phyloP scores from a whole-genome alignment of 371 early-diverging fungal genomes.

The Apophysomyces trapeziformis region DNA sequence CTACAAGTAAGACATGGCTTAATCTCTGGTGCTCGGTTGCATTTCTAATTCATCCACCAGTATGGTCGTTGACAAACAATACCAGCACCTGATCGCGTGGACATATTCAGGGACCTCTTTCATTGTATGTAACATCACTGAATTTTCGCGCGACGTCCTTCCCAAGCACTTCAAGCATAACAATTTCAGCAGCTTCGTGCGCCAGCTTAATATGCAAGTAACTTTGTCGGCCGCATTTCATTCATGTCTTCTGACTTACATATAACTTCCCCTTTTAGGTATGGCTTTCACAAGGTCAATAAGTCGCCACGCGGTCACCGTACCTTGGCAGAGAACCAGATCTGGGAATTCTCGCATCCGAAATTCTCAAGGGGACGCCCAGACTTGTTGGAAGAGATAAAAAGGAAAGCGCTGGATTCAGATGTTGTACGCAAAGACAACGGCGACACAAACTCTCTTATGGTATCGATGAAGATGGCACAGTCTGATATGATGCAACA shows the following conservation, averaged over 20 bases:
- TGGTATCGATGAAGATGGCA: slow-evolving; percentile 74
- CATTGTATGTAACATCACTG: slow-evolving; percentile 88
- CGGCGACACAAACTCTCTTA: slow-evolving; percentile 74
- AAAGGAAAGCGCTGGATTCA: slow-evolving; percentile 74
- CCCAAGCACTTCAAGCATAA: slow-evolving; percentile 85
- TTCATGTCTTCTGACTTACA: slow-evolving; percentile 8
- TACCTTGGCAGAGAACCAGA: slow-evolving; percentile 75
- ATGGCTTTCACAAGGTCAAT: slow-evolving; percentile 75
- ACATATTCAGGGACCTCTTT: slow-evolving; percentile 85
- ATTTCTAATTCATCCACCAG: slow-evolving; percentile 31
- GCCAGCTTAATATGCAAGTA: slow-evolving; percentile 89
- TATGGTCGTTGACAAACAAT: slow-evolving; percentile 81
- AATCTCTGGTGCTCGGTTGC: slow-evolving; percentile 3
- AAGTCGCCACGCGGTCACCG: slow-evolving; percentile 77
- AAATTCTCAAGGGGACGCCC: slow-evolving; percentile 60
- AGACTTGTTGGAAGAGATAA: slow-evolving; percentile 60
- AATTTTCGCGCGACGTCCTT: slow-evolving; percentile 84
- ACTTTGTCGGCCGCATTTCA: slow-evolving; percentile 3
- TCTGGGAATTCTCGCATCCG: slow-evolving; percentile 66
- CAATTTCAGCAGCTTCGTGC: slow-evolving; percentile 85
- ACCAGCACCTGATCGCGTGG: slow-evolving; percentile 85
- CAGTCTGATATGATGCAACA: slow-evolving; percentile 74
- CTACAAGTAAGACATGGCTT: slow-evolving; percentile 27
- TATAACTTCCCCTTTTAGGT: slow-evolving; percentile 33
- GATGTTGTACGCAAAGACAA: slow-evolving; percentile 71